These are phyloP conservation scores for Bisporella sp. DNA, from an alignment of 2,329 filamentous ascomycete genomes.

Conservation along the genomic window DNA sequence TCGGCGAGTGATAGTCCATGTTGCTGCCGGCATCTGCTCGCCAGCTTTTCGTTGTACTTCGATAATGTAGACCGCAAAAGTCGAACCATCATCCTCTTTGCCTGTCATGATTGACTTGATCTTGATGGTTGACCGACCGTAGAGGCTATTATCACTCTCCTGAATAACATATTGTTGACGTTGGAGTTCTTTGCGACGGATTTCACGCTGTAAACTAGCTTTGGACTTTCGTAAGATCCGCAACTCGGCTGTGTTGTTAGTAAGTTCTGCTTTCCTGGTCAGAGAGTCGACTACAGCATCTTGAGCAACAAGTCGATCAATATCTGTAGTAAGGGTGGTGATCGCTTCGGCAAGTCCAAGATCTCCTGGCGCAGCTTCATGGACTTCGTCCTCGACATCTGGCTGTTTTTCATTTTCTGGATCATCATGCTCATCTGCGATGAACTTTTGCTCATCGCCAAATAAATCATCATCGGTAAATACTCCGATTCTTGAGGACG, in stretches of 20 bases:
- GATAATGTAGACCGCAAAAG: constrained; percentile 88
- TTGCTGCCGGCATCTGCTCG: constrained; percentile 93
- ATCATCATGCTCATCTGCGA: constrained; percentile 81
- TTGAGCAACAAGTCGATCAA: constrained; percentile 81
- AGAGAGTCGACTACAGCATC: constrained; percentile 88
- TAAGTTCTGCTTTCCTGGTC: constrained; percentile 89
- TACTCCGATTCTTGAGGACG: constrained; percentile 80
- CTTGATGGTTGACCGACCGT: constrained; percentile 79
- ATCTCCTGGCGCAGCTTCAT: constrained; percentile 91
- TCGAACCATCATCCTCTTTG: constrained; percentile 83
- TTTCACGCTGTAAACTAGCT: constrained; percentile 85
- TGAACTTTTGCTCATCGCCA: constrained; percentile 76
- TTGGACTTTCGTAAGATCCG: constrained; percentile 91
- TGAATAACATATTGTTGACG: constrained; percentile 95
- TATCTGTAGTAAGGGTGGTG: constrained; percentile 77
- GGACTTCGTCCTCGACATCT: constrained; percentile 72
- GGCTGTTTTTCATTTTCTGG: constrained; percentile 48
- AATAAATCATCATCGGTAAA: constrained; percentile 94
- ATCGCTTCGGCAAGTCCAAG: constrained; percentile 91
- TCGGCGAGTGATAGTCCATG: constrained; percentile 84
- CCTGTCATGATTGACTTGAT: constrained; percentile 94
- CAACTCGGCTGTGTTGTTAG: constrained; percentile 91
- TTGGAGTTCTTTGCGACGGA: constrained; percentile 89
- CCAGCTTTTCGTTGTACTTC: constrained; percentile 87
- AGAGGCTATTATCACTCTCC: constrained; percentile 95